phyloP scores from a whole-genome alignment of 139 green algal species.

The Haematococcus sp. region DNA sequence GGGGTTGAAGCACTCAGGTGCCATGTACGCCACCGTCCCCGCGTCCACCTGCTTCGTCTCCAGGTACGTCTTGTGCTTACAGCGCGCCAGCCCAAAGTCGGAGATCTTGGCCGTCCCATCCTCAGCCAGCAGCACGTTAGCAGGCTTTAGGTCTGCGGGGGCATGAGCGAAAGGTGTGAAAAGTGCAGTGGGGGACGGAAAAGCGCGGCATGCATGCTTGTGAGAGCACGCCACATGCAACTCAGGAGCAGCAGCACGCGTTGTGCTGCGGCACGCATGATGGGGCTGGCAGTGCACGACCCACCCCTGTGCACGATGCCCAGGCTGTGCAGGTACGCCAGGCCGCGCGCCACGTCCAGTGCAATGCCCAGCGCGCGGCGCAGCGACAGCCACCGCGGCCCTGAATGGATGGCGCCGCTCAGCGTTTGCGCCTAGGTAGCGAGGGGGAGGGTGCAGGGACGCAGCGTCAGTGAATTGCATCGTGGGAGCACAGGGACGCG shows the following conservation, averaged over 20 bases:
- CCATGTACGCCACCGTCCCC: slow-evolving; percentile 40
- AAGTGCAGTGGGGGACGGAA: not conserved
- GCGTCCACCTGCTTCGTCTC: slow-evolving; percentile 25
- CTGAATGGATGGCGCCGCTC: slow-evolving; percentile 3
- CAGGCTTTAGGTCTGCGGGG: slow-evolving; percentile 61
- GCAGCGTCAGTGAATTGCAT: too few relatives aligned
- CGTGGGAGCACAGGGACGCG: too few relatives aligned
- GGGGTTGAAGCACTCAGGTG: slow-evolving; percentile 41
- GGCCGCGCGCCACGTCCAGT: slow-evolving; percentile 10
- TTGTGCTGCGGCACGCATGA: not conserved
- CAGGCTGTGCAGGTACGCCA: slow-evolving; percentile 18
- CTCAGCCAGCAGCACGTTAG: slow-evolving; percentile 69
- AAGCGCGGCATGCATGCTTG: not conserved
- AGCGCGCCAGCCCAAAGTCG: slow-evolving; percentile 51
- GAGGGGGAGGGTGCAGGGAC: too few relatives aligned
- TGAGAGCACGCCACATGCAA: too few relatives aligned
- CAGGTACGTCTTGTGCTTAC: slow-evolving; percentile 39
- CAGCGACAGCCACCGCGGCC: not conserved
- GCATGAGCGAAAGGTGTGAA: not conserved
- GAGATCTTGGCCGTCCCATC: slow-evolving; percentile 40
- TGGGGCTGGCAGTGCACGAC: too few relatives aligned
- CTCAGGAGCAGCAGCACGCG: too few relatives aligned
- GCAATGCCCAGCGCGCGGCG: not conserved
- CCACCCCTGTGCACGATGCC: slow-evolving; percentile 17
- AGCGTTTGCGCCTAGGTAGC: not conserved